These are phyloP conservation scores for Amauroascus niger DNA, from an alignment of 2,329 filamentous ascomycete genomes.

Conservation along the genomic window DNA sequence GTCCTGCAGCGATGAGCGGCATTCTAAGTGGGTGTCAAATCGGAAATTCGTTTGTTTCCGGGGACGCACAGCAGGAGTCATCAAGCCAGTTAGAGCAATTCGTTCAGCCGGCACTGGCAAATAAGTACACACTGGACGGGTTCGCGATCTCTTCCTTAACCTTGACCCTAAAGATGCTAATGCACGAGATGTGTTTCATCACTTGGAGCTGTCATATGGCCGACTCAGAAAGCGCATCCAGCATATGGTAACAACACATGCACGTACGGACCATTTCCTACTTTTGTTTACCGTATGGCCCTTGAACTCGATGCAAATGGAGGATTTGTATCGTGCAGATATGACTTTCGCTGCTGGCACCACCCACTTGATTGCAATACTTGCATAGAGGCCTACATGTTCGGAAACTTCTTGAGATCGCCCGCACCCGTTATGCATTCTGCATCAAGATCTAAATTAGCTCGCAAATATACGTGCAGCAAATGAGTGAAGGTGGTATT, in stretches of 20 bases:
- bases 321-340: background rate
- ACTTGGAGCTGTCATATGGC: background rate
- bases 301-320: background rate
- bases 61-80: slow-evolving; percentile 8
- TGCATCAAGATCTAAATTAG: background rate
- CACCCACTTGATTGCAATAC: background rate
- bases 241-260: background rate
- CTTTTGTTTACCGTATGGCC: background rate
- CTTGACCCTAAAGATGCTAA: background rate
- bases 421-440: background rate
- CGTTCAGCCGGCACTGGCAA: background rate
- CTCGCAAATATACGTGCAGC: background rate
- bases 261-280: background rate
- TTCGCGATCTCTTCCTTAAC: slow-evolving; percentile 6
- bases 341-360: background rate
- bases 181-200: slow-evolving; percentile 2
- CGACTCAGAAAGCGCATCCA: background rate
- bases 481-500: too few relatives aligned
- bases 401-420: too few relatives aligned
- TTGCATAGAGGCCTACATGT: background rate
- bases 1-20: slow-evolving; percentile 16
- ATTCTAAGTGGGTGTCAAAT: slow-evolving; percentile 11
- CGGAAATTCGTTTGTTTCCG: slow-evolving; percentile 12
- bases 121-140: slow-evolving; percentile 3
- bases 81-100: background rate